Evolutionary conservation across 2,329 filamentous ascomycete species (phyloP).

Genomic region (Aspergillus eucalypticola): DNA sequence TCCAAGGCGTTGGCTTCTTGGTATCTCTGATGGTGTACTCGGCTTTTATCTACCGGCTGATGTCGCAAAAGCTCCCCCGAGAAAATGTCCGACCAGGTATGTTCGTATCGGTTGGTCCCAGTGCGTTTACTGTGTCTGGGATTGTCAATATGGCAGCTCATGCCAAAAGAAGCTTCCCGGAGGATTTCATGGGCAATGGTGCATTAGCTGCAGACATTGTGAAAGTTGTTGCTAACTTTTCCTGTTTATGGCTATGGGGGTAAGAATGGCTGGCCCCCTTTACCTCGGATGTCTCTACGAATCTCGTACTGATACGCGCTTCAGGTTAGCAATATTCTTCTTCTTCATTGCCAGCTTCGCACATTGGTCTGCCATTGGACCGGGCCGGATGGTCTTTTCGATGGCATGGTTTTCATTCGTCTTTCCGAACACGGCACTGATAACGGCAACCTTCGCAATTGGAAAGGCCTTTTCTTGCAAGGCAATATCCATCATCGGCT

Average conservation of each 20-base stretch:
- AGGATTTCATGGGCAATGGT: constrained; percentile 60
- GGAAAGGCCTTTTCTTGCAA: constrained; percentile 61
- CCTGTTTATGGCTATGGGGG: constrained; percentile 78
- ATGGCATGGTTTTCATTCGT: constrained; percentile 87
- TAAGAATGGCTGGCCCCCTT: constrained; percentile 23
- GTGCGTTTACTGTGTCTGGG: constrained; percentile 66
- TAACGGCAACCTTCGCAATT: constrained; percentile 71
- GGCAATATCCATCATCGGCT: constrained; percentile 67
- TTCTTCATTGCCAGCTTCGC: constrained; percentile 78
- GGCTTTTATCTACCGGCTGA: constrained; percentile 80
- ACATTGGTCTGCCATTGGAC: constrained; percentile 65
- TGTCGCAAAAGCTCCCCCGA: constrained; percentile 81
- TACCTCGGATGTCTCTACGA: not conserved
- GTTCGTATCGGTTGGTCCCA: constrained; percentile 81
- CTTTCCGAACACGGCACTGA: constrained; percentile 75
- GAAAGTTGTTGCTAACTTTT: constrained; percentile 60
- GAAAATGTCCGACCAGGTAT: constrained; percentile 77
- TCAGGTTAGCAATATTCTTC: constrained; percentile 74
- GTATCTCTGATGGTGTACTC: constrained; percentile 77
- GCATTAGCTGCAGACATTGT: constrained; percentile 57
- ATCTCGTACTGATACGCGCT: constrained; percentile 12
- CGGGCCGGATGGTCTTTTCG: constrained; percentile 68
- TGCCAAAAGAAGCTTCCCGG: constrained; percentile 51
- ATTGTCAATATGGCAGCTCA: constrained; percentile 59
- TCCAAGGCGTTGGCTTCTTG: constrained; percentile 66